These are phyloP conservation scores for Acarospora socialis DNA, from an alignment of 2,329 filamentous ascomycete species.

Conservation along the genomic window DNA sequence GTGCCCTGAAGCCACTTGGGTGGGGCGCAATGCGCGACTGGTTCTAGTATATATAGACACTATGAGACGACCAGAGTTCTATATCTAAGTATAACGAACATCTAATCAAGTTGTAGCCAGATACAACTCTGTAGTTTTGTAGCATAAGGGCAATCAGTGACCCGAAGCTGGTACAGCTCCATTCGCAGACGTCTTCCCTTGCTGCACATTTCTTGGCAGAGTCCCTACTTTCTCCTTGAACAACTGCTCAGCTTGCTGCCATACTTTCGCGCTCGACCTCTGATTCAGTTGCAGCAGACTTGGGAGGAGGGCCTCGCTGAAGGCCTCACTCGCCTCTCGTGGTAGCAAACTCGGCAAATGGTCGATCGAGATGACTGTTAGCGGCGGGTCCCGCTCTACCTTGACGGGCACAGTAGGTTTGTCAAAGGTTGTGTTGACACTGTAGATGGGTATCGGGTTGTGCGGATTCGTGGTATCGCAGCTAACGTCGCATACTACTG, in stretches of 20 bases:
- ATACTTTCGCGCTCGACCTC: slow-evolving; percentile 58
- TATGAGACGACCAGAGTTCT: too few relatives aligned
- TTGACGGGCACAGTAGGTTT: slow-evolving; percentile 71
- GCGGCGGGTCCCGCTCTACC: slow-evolving; percentile 41
- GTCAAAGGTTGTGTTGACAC: slow-evolving; percentile 71
- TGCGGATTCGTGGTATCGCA: slow-evolving; percentile 41
- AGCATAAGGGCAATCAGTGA: too few relatives aligned
- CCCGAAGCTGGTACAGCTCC: too few relatives aligned
- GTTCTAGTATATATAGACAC: too few relatives aligned
- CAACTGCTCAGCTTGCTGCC: slow-evolving; percentile 69
- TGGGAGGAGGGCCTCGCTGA: slow-evolving; percentile 64
- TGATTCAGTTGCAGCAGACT: slow-evolving; percentile 66
- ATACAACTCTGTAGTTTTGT: too few relatives aligned
- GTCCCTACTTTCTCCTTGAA: slow-evolving; percentile 53
- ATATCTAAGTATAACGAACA: too few relatives aligned
- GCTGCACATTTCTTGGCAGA: too few relatives aligned
- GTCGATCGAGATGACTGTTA: slow-evolving; percentile 79
- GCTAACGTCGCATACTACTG: slow-evolving; percentile 66
- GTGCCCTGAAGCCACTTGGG: too few relatives aligned
- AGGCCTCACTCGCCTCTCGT: slow-evolving; percentile 74
- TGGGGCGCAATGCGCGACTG: too few relatives aligned
- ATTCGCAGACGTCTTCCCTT: too few relatives aligned
- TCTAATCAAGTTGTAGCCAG: too few relatives aligned
- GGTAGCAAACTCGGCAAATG: slow-evolving; percentile 73
- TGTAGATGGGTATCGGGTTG: slow-evolving; percentile 57